A percentile compares a stretch with the other conserved stretches of the same genome.
Evolutionary conservation across 2,329 filamentous ascomycete species (phyloP).

Genomic region (Chaetomium sp.): DNA sequence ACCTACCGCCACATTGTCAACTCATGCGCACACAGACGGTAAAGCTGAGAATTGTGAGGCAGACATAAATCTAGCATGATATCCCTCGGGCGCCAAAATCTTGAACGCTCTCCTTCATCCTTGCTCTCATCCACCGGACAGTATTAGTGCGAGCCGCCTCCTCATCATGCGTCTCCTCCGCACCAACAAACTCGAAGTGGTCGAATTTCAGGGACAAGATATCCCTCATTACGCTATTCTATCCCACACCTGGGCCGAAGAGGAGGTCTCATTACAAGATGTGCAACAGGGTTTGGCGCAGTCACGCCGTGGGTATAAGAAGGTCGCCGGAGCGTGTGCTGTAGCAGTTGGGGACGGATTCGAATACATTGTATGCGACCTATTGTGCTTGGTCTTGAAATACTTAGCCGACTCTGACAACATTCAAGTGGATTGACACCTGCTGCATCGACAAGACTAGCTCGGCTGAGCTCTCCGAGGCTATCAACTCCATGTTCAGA

Average conservation of each 20-base stretch:
- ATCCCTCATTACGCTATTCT: slow-evolving; percentile 33
- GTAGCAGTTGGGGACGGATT: slow-evolving; percentile 22
- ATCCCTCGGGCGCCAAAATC: no score
- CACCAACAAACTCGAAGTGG: slow-evolving; percentile 10
- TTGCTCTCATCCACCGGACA: background rate
- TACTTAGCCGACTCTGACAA: background rate
- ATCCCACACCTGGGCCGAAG: slow-evolving; percentile 26
- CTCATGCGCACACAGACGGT: background rate
- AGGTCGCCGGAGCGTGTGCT: slow-evolving; percentile 16
- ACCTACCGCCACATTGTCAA: background rate
- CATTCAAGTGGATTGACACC: slow-evolving; percentile 33
- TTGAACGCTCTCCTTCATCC: no score
- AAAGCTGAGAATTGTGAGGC: background rate
- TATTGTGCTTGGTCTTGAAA: background rate
- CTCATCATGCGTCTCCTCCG: slow-evolving; percentile 20
- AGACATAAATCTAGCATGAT: background rate
- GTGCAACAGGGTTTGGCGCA: slow-evolving; percentile 17
- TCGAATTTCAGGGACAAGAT: slow-evolving; percentile 12
- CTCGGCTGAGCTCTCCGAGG: slow-evolving; percentile 34
- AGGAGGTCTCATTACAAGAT: slow-evolving; percentile 28
- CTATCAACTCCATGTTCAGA: slow-evolving; percentile 32
- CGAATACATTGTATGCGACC: slow-evolving; percentile 24
- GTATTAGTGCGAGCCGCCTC: background rate
- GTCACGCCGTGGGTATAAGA: background rate
- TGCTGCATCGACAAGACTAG: slow-evolving; percentile 37